phyloP scores from a whole-genome alignment of 2,329 filamentous ascomycete species.

The Grosmannia clavigera region DNA sequence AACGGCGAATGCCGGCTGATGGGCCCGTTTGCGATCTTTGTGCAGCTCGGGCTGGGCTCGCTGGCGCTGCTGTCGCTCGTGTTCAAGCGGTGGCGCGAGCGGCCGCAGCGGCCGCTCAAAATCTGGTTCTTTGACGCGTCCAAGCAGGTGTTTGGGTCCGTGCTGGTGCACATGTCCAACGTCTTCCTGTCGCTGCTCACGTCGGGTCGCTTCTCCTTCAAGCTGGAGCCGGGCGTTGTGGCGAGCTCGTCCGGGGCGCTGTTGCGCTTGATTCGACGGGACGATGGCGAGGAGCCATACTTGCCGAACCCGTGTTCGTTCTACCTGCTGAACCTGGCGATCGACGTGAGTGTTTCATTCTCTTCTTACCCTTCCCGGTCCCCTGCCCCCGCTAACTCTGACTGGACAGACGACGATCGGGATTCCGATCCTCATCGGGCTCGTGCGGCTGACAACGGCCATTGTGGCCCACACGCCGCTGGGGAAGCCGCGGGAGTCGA shows the following conservation, averaged over 20 bases:
- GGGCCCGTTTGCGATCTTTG: constrained; percentile 79
- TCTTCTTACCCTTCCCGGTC: too few relatives aligned
- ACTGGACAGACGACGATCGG: constrained; percentile 71
- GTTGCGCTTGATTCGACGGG: constrained; percentile 19
- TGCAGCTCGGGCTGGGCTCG: constrained; percentile 75
- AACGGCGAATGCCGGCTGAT: constrained; percentile 72
- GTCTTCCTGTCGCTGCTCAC: constrained; percentile 94
- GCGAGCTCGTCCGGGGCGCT: constrained; percentile 17
- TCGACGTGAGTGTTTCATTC: constrained; percentile 60
- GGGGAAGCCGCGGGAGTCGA: constrained; percentile 72
- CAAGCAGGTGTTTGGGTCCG: constrained; percentile 92
- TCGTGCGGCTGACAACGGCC: constrained; percentile 66
- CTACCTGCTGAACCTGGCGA: constrained; percentile 85
- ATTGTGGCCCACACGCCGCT: constrained; percentile 63
- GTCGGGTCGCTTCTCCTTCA: constrained; percentile 66
- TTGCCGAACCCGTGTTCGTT: constrained; percentile 91
- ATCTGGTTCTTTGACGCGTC: constrained; percentile 97
- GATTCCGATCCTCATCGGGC: constrained; percentile 84
- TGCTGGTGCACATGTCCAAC: constrained; percentile 84
- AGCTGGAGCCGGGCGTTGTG: constrained; percentile 34
- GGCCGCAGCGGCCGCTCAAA: constrained; percentile 82
- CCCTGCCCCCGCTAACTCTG: background rate
- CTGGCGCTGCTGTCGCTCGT: constrained; percentile 78
- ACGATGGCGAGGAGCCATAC: constrained; percentile 40
- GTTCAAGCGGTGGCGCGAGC: constrained; percentile 85